Evolutionary conservation across 2,329 filamentous ascomycete genomes (phyloP).

Genomic region (Triangularia setosa): DNA sequence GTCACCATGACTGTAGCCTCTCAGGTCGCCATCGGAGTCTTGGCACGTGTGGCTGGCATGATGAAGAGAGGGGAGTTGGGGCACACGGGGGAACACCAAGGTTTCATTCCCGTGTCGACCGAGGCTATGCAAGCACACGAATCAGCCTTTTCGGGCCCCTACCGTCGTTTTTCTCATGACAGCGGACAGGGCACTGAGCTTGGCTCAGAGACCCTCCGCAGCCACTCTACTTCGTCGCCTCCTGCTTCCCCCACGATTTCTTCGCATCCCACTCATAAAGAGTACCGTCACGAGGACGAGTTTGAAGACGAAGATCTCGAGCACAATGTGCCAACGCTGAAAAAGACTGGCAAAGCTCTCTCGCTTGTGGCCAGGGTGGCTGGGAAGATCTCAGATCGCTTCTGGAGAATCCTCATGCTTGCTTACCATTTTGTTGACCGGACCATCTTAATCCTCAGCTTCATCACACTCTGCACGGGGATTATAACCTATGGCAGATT

Average conservation of each 20-base stretch:
- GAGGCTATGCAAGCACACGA: conserved; percentile 52
- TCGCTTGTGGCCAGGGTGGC: conserved; percentile 53
- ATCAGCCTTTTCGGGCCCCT: conserved; percentile 38
- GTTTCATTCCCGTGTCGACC: conserved; percentile 60
- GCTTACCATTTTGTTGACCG: conserved; percentile 70
- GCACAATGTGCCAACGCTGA: conserved; percentile 34
- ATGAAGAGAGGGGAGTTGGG: conserved; percentile 27
- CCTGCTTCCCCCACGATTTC: conserved; percentile 44
- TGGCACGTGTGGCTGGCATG: conserved; percentile 56
- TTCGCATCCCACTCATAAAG: conserved; percentile 38
- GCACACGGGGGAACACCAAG: conserved; percentile 44
- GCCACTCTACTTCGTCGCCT: conserved; percentile 59
- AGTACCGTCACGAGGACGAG: conserved; percentile 46
- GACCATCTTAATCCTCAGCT: conserved; percentile 72
- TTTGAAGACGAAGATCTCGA: conserved; percentile 45
- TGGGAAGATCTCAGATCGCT: conserved; percentile 50
- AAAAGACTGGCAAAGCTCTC: conserved; percentile 46
- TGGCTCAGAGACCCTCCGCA: conserved; percentile 62
- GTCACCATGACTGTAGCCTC: conserved; percentile 66
- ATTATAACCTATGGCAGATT: conserved; percentile 76
- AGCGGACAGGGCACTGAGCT: conserved; percentile 72
- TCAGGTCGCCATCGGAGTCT: conserved; percentile 65
- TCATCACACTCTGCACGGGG: conserved; percentile 67
- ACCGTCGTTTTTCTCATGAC: conserved; percentile 61
- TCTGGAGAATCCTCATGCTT: conserved; percentile 55